phyloP scores from a whole-genome alignment of 768 basidiomycete genomes.

The Mycena amicta region DNA sequence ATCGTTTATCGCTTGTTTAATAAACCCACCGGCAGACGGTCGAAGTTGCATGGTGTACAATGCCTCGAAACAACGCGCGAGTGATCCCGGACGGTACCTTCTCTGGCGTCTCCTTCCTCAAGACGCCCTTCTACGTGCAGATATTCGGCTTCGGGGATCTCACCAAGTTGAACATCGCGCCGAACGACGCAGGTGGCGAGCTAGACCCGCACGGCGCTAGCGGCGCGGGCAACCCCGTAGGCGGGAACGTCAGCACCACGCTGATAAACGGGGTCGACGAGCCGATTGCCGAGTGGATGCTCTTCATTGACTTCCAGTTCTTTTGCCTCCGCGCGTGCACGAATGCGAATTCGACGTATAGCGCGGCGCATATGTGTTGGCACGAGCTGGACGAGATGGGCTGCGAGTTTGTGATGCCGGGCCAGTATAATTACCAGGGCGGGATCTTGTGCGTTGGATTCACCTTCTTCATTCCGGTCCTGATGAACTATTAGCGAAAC shows the following conservation, averaged over 20 bases:
- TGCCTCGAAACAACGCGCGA: slow-evolving; percentile 9
- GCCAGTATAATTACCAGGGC: slow-evolving; percentile 43
- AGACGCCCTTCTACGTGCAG: slow-evolving; percentile 41
- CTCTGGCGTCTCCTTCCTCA: slow-evolving; percentile 5
- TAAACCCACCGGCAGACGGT: background rate
- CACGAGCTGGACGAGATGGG: slow-evolving; percentile 49
- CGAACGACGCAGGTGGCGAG: slow-evolving; percentile 45
- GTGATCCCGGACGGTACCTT: slow-evolving; percentile 8
- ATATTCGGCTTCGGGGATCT: slow-evolving; percentile 46
- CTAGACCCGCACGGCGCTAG: slow-evolving; percentile 46
- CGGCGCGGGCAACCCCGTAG: slow-evolving; percentile 43
- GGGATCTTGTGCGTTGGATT: slow-evolving; percentile 35
- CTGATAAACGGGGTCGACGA: slow-evolving; percentile 37
- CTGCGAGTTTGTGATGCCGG: slow-evolving; percentile 48
- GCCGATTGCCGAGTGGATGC: slow-evolving; percentile 45
- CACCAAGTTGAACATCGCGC: slow-evolving; percentile 41
- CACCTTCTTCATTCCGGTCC: background rate
- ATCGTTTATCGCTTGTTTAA: background rate
- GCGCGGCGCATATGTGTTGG: slow-evolving; percentile 42
- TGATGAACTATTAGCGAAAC: slow-evolving; percentile 31
- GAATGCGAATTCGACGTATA: slow-evolving; percentile 33
- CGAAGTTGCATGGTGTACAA: slow-evolving; percentile 15
- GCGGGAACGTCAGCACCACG: slow-evolving; percentile 48
- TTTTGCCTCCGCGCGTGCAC: slow-evolving; percentile 47
- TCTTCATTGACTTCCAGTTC: slow-evolving; percentile 39